These are phyloP conservation scores for Grifola frondosa DNA, from an alignment of 1,284 basidiomycete genomes.

Conservation along the genomic window DNA sequence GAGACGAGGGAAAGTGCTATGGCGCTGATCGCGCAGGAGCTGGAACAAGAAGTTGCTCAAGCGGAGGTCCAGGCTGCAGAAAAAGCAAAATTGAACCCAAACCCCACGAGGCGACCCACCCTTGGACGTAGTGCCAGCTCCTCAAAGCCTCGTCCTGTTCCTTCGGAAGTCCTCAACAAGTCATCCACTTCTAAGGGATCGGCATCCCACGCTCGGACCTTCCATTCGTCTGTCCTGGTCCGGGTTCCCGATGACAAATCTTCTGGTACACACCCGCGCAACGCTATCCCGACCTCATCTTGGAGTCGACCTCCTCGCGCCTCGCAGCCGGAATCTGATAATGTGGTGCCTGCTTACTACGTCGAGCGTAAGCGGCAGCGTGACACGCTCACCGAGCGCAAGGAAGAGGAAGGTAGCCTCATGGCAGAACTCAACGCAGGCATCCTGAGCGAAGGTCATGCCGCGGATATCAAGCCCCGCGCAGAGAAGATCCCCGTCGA, in stretches of 20 bases:
- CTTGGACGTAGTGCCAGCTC: background rate
- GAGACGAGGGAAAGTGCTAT: slow-evolving; percentile 10
- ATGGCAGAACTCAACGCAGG: slow-evolving; percentile 36
- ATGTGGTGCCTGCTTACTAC: slow-evolving; percentile 34
- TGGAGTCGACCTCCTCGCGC: slow-evolving; percentile 29
- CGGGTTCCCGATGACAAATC: slow-evolving; percentile 1
- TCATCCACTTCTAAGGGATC: background rate
- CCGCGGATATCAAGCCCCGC: slow-evolving; percentile 29
- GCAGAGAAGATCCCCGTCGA: slow-evolving; percentile 38
- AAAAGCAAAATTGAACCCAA: background rate
- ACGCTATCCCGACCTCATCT: slow-evolving; percentile 20
- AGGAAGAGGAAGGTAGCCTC: slow-evolving; percentile 34
- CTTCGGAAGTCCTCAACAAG: slow-evolving; percentile 8
- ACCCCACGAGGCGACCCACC: background rate
- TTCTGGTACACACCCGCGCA: slow-evolving; percentile 17
- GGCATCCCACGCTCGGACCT: slow-evolving; percentile 21
- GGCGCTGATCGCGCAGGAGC: slow-evolving; percentile 7
- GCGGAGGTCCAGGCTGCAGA: background rate
- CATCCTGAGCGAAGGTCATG: slow-evolving; percentile 34
- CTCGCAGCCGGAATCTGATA: slow-evolving; percentile 30
- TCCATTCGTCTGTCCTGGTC: slow-evolving; percentile 30
- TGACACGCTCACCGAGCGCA: slow-evolving; percentile 32
- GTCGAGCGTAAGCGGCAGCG: slow-evolving; percentile 36
- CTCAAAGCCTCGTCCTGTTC: background rate
- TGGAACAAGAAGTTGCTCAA: background rate